Conservation (phyloP, 2,329 filamentous ascomycete genomes). For the Coleophoma cylindrospora region DNA sequence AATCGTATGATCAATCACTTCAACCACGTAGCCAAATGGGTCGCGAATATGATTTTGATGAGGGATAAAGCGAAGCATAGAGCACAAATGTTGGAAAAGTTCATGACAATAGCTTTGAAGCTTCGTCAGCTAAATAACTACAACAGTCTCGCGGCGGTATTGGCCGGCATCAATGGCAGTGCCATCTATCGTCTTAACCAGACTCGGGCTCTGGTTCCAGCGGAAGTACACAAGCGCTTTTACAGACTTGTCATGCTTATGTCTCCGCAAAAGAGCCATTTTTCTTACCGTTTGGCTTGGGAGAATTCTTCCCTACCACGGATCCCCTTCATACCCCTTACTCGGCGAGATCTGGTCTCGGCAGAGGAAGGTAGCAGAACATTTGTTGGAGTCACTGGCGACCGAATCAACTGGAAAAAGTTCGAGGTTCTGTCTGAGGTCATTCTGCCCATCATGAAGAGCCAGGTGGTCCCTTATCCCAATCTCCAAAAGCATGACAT, state of each 20-base stretch:
- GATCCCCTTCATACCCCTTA: conserved; percentile 90
- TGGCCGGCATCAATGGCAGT: conserved; percentile 87
- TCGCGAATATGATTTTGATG: conserved; percentile 78
- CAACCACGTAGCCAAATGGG: conserved; percentile 79
- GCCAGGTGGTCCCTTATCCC: conserved; percentile 78
- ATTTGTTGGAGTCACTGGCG: conserved; percentile 67
- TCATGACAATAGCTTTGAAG: conserved; percentile 85
- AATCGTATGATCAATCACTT: conserved; percentile 94
- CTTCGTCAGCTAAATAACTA: conserved; percentile 93
- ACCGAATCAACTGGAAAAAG: conserved; percentile 94
- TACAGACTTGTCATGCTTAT: conserved; percentile 86
- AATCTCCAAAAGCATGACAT: conserved; percentile 65
- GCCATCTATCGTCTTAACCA: conserved; percentile 78
- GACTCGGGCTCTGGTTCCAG: conserved; percentile 71
- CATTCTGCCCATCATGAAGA: conserved; percentile 83
- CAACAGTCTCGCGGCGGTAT: conserved; percentile 88
- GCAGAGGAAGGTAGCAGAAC: conserved; percentile 91
- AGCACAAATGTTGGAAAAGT: conserved; percentile 87
- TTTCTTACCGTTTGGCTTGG: conserved; percentile 95
- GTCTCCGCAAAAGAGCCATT: conserved; percentile 88
- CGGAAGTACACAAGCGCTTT: conserved; percentile 74
- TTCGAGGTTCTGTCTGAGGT: conserved; percentile 96
- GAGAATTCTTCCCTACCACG: conserved; percentile 87
- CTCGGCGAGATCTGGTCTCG: conserved; percentile 82
- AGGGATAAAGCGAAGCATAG: conserved; percentile 95